Base-by-base conservation (phyloP, 163 green algal species). In the Picocystis sp. region DNA sequence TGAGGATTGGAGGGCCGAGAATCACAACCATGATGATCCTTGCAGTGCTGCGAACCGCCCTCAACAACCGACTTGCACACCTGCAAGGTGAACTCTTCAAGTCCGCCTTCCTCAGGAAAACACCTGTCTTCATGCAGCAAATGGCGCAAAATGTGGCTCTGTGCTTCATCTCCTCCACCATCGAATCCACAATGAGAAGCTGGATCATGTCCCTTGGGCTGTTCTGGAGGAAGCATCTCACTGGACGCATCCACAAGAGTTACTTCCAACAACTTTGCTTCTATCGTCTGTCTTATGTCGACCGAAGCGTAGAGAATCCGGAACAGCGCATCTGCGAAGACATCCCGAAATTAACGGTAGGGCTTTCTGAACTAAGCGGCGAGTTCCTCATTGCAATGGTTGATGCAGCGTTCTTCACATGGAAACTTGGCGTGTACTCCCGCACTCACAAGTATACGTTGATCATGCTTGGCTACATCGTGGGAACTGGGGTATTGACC, bases 321-420 rank as follows among this genome's bases (percentile, higher is more conserved):
- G 80, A 89, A 65, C 72, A 84, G 66, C 69, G 74, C 47, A 64
- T 89, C 17, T 82, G 74, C 55, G 78, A 86, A 52, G 80, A 89
- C 57, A 61, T 86, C n/a, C 79, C 78, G 51, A 70, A 75, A 52
- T 65, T 87, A 50, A 62, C 58, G 15, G 46, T 53, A 3, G 73
- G 73, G 22, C 55, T 86, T 46, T 63, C 58, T 3, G 69, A 79
- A 46, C 62, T 86, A 15, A 54, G 57, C 3, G 43, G 66, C 1
- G 79, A 89, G 55, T 67, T 72, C 21, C 64, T 77, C 11, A 56
- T 57, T 11, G 66, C 65, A 9, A 34, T 63, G 2, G 58, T 81
- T 23, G 79, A 89, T 54, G 72, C 74, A 8, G 38, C 56, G 44
- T 82, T 87, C 50, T 89, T 81, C 53, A 62, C 65, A 10, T 77